Conservation (phyloP, 345 rosid species). For the Capsella bursapastoris region DNA sequence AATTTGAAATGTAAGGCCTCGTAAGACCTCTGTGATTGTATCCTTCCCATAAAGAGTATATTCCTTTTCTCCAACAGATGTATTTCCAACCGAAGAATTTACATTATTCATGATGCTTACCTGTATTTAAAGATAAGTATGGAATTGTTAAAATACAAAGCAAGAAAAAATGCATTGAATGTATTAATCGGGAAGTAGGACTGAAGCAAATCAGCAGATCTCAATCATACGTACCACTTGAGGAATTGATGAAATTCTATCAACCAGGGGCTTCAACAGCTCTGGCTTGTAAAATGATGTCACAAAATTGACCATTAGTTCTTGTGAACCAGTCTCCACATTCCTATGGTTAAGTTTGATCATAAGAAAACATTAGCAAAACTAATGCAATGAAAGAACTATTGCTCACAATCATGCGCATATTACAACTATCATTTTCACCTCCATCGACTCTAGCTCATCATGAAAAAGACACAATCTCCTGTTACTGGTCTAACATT, state of each 20-base stretch:
- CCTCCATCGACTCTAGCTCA: slow-evolving; percentile 15
- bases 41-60: slow-evolving; percentile 78
- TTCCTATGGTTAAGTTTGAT: slow-evolving; percentile 56
- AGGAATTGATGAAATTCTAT: slow-evolving; percentile 71
- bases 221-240: slow-evolving; percentile 72
- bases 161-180: not conserved
- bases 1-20: slow-evolving; percentile 87
- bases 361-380: slow-evolving; percentile 30
- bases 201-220: not conserved
- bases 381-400: slow-evolving; percentile 10
- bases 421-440: slow-evolving; percentile 16
- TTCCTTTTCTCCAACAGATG: slow-evolving; percentile 91
- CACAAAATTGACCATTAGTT: slow-evolving; percentile 95
- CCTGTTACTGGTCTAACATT: not conserved
- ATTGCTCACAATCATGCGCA: not conserved
- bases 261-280: slow-evolving; percentile 82
- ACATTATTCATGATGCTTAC: slow-evolving; percentile 88
- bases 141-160: not conserved
- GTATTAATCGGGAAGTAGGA: not conserved
- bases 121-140: slow-evolving; percentile 44
- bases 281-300: slow-evolving; percentile 85
- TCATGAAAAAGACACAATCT: not conserved
- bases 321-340: slow-evolving; percentile 60
- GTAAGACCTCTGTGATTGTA: slow-evolving; percentile 70
- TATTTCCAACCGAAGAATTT: slow-evolving; percentile 88